Evolutionary conservation across 805 yeast species (phyloP).

Genomic region (Debaryomyces maramus): DNA sequence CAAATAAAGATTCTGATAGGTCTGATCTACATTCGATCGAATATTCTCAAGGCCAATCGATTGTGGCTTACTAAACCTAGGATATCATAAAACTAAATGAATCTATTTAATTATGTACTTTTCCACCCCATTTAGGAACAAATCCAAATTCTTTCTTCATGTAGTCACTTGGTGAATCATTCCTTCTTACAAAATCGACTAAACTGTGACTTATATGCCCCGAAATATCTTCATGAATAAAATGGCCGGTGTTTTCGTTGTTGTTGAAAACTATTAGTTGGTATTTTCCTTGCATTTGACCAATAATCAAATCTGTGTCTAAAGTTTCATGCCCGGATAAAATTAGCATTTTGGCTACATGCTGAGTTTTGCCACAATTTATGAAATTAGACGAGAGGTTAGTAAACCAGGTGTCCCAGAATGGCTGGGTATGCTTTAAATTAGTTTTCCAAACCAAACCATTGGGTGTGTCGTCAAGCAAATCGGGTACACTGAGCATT

Average conservation of each 20-base stretch:
- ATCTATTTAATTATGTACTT: conserved; percentile 19
- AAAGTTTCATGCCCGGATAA: conserved; percentile 88
- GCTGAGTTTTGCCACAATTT: conserved; percentile 29
- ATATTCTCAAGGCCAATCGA: too few species aligned
- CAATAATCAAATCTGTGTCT: conserved; percentile 83
- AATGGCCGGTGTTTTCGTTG: conserved; percentile 68
- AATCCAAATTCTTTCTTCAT: conserved; percentile 31
- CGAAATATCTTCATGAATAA: conserved; percentile 91
- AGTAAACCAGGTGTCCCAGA: conserved; percentile 83
- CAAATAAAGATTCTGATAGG: too few species aligned
- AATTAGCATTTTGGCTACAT: conserved; percentile 63
- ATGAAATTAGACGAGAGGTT: conserved; percentile 58
- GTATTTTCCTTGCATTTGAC: conserved; percentile 97
- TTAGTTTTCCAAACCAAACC: conserved; percentile 62
- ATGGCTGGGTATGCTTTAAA: conserved; percentile 57
- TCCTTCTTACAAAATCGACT: conserved; percentile 49
- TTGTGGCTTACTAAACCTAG: too few species aligned
- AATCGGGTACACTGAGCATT: conserved; percentile 70
- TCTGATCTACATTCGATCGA: too few species aligned
- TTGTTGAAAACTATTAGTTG: conserved; percentile 80
- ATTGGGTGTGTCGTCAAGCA: conserved; percentile 35
- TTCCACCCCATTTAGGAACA: conserved; percentile 42
- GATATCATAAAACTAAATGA: too few species aligned
- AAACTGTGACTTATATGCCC: conserved; percentile 59
- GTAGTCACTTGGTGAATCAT: conserved; percentile 34